phyloP scores from a whole-genome alignment of 2,329 filamentous ascomycete genomes.

The Diaporthe vexans region DNA sequence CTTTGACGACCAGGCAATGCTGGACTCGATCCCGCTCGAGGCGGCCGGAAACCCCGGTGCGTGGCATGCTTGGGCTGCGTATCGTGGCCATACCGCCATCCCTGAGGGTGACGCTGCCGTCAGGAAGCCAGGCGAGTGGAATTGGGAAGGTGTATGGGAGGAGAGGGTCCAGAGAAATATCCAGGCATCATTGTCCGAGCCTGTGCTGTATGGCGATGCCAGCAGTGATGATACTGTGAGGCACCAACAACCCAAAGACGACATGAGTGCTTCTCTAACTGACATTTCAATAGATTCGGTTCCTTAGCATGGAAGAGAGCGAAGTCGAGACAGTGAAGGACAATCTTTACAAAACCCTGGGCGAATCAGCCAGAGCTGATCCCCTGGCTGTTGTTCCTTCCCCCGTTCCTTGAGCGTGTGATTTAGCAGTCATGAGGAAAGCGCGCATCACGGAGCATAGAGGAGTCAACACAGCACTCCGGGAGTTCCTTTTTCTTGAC shows the following conservation, averaged over 20 bases:
- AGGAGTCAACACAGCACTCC: constrained; percentile 27
- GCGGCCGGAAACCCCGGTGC: constrained; percentile 91
- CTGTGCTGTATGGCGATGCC: constrained; percentile 79
- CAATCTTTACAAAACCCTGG: constrained; percentile 68
- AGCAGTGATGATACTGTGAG: constrained; percentile 81
- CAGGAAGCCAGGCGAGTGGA: constrained; percentile 88
- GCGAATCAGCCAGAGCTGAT: constrained; percentile 43
- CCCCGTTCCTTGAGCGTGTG: constrained; percentile 15
- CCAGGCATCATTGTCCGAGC: constrained; percentile 81
- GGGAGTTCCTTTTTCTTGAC: constrained; percentile 7
- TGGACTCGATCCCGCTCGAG: constrained; percentile 84
- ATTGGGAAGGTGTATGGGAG: constrained; percentile 98
- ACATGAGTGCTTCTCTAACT: not conserved
- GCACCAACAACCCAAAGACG: constrained; percentile 38
- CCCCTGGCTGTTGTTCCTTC: constrained; percentile 40
- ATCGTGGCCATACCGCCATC: constrained; percentile 56
- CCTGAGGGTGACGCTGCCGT: constrained; percentile 43
- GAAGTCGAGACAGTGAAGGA: constrained; percentile 71
- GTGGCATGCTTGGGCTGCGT: constrained; percentile 92
- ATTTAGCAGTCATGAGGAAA: constrained; percentile 31
- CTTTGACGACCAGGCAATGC: constrained; percentile 82
- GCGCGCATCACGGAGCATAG: constrained; percentile 20
- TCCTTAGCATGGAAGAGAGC: constrained; percentile 72
- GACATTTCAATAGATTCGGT: constrained; percentile 68
- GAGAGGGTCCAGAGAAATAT: constrained; percentile 87